phyloP scores from a whole-genome alignment of 805 yeast species.

The Komagataella kurtzmanii region DNA sequence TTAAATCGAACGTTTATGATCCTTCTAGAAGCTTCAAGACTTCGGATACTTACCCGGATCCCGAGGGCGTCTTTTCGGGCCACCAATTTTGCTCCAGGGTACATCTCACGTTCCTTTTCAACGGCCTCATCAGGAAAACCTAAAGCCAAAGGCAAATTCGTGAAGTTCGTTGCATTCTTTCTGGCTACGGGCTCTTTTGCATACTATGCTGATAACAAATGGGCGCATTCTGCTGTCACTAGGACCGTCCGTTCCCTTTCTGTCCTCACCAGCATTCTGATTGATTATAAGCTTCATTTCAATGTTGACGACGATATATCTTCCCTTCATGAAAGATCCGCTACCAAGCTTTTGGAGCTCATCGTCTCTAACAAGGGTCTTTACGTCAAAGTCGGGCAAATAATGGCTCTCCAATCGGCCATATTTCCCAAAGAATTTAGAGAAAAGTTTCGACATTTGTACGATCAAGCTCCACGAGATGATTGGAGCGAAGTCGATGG shows the following conservation, averaged over 20 bases:
- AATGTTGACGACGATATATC: slow-evolving; percentile 29
- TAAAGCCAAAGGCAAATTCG: neutral
- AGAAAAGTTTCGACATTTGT: slow-evolving; percentile 37
- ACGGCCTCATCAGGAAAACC: neutral
- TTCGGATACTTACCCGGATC: neutral
- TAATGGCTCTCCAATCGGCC: slow-evolving; percentile 62
- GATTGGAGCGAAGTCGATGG: slow-evolving; percentile 31
- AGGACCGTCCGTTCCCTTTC: slow-evolving; percentile 41
- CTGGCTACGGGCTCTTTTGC: neutral
- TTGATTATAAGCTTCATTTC: slow-evolving; percentile 46
- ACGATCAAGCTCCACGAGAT: slow-evolving; percentile 58
- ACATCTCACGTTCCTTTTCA: neutral
- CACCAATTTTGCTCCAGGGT: neutral
- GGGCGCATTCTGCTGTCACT: slow-evolving; percentile 33
- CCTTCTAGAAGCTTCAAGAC: neutral
- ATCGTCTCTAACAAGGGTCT: slow-evolving; percentile 39
- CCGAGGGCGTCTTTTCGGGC: neutral
- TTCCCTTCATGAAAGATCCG: slow-evolving; percentile 44
- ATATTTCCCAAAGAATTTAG: slow-evolving; percentile 57
- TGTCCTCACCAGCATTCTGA: slow-evolving; percentile 35
- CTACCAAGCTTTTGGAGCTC: slow-evolving; percentile 33
- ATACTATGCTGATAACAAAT: slow-evolving; percentile 17
- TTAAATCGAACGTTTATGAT: neutral
- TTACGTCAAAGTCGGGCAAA: slow-evolving; percentile 69
- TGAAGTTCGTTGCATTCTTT: neutral